Evolutionary conservation across 371 early-diverging fungal genomes (phyloP).

Genomic region (Actinomortierella wolfii): DNA sequence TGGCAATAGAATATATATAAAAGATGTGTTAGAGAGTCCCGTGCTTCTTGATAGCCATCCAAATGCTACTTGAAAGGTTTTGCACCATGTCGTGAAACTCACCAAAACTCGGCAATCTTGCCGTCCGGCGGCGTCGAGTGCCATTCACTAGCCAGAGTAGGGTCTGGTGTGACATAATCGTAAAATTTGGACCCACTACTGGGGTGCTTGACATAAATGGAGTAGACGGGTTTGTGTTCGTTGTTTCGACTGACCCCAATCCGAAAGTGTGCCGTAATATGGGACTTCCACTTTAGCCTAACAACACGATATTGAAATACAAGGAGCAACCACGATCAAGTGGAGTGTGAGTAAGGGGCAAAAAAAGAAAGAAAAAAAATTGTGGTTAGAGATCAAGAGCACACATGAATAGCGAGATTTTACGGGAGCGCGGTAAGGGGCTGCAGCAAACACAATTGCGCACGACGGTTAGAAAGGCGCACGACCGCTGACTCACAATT

Average conservation of each 20-base stretch:
- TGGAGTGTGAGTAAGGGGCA: background rate
- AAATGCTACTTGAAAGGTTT: too few relatives aligned
- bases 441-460: too few relatives aligned
- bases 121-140: slow-evolving; percentile 66
- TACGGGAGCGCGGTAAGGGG: too few relatives aligned
- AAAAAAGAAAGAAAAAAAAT: background rate
- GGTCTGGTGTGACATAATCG: slow-evolving; percentile 72
- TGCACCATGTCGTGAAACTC: slow-evolving; percentile 2
- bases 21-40: too few relatives aligned
- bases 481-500: slow-evolving; percentile 50
- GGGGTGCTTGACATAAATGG: slow-evolving; percentile 57
- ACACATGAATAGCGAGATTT: too few relatives aligned
- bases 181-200: slow-evolving; percentile 59
- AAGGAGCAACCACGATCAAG: too few relatives aligned
- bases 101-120: slow-evolving; percentile 64
- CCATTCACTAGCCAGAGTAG: slow-evolving; percentile 62
- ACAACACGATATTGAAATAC: background rate
- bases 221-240: slow-evolving; percentile 70
- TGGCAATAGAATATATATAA: too few relatives aligned
- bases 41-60: too few relatives aligned
- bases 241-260: slow-evolving; percentile 62
- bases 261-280: slow-evolving; percentile 86
- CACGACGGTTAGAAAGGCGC: too few relatives aligned
- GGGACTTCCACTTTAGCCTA: slow-evolving; percentile 93
- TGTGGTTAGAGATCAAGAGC: background rate